Base-by-base conservation (phyloP, 371 early-diverging fungal species). In the Mucor circinelloides region DNA sequence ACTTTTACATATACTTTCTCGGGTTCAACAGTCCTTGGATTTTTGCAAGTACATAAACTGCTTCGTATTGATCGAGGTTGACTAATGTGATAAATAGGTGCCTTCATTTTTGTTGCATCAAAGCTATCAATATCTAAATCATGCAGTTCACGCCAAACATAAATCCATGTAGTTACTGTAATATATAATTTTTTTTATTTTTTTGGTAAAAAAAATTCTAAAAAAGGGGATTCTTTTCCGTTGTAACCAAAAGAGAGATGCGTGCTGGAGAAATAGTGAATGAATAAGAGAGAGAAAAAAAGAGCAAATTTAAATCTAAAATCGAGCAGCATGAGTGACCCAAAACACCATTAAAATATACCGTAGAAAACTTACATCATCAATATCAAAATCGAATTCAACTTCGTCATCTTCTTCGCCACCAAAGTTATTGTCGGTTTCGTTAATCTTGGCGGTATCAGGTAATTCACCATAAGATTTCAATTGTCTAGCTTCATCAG, bases 401-500 rank as follows among this genome's bases (percentile, higher is more conserved):
- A 91, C 89, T 67, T 92, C 95, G 55, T 92, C 91, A 56, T 92
- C 91, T 54, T 89, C 91, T 66, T 88, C 89, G 57, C 80, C 85
- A 72, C 85, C 90, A 74, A 86, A 89, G 69, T 60, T 65, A 55
- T 86, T 86, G 63, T 90, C 90, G 32, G 88, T 88, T 77, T 94
- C 94, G 66, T 92, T 92, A 67, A 91, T 89, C 82, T 91, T 90
- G 73, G 92, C 87, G 76, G 85, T 92, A 70, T 99, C 99, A n/a
- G 99, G 97, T 72, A 99, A 87, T 84, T 99, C 96, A 63, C 98
- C 98, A 69, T 95, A 93, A 44, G 94, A 86, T 82, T 96, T 97
- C 70, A 99, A 85, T 76, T 91, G 87, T 73, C 97, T 89, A n/a
- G 99, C 98, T 88, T 99, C 99, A 66, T 98, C 97, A 62, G 97